A percentile compares a stretch with the other conserved stretches of the same genome.
Conservation (phyloP, 2,329 filamentous ascomycete species). For the Penicillium sclerotiorum region DNA sequence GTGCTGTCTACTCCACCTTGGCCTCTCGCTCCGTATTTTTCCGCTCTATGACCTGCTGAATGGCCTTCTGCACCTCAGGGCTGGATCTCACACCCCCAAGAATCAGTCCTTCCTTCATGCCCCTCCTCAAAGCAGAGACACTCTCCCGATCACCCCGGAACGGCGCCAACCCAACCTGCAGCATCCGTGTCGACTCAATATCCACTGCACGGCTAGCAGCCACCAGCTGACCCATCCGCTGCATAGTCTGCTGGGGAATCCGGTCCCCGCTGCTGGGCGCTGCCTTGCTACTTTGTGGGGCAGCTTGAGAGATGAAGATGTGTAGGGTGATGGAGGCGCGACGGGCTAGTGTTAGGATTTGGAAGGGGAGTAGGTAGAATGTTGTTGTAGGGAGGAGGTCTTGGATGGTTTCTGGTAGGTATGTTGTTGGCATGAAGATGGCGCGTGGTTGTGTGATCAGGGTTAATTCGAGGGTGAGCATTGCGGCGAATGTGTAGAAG, state of each 20-base stretch:
- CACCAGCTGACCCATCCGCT: slow-evolving; percentile 70
- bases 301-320: slow-evolving; percentile 80
- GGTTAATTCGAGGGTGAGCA: slow-evolving; percentile 61
- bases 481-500: slow-evolving; percentile 54
- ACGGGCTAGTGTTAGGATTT: slow-evolving; percentile 74
- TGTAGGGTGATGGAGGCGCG: slow-evolving; percentile 77
- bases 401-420: slow-evolving; percentile 34
- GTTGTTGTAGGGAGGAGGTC: slow-evolving; percentile 43
- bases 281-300: slow-evolving; percentile 62
- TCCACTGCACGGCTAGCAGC: slow-evolving; percentile 63
- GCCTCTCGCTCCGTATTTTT: slow-evolving; percentile 30
- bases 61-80: slow-evolving; percentile 78
- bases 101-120: slow-evolving; percentile 83
- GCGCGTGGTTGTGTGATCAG: slow-evolving; percentile 57
- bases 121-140: slow-evolving; percentile 66
- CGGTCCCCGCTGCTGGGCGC: slow-evolving; percentile 33
- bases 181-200: slow-evolving; percentile 67
- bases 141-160: slow-evolving; percentile 72
- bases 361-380: slow-evolving; percentile 71
- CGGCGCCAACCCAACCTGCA: slow-evolving; percentile 79
- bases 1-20: neutral
- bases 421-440: slow-evolving; percentile 38
- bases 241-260: slow-evolving; percentile 53
- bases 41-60: slow-evolving; percentile 68
- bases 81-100: slow-evolving; percentile 81